These are phyloP conservation scores for Fraxinus albicans DNA, from an alignment of 305 asterid species.

Conservation along the genomic window DNA sequence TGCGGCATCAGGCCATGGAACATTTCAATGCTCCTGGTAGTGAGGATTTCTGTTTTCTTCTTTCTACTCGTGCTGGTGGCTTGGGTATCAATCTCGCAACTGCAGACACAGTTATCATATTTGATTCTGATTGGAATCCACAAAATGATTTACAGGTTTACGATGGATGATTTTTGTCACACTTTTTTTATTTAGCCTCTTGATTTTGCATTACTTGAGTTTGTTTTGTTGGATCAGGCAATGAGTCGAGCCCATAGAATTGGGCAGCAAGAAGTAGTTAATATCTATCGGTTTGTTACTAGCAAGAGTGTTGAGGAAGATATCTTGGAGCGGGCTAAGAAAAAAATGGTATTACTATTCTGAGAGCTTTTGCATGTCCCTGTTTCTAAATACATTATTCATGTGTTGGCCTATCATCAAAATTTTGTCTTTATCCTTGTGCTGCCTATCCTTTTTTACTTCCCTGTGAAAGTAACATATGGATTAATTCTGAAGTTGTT, in stretches of 20 bases:
- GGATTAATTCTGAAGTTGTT: neutral
- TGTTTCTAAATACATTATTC: constrained; percentile 8
- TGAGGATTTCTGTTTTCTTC: constrained; percentile 99
- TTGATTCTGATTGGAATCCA: constrained; percentile 99
- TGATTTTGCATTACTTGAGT: constrained; percentile 7
- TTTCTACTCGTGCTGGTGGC: constrained; percentile 99
- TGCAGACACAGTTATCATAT: constrained; percentile 98
- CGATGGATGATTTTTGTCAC: constrained; percentile 15
- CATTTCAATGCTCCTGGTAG: constrained; percentile 99
- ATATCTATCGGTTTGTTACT: constrained; percentile 94
- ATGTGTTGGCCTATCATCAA: constrained; percentile 2
- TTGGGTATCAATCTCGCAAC: constrained; percentile 99
- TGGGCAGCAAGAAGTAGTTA: constrained; percentile 99
- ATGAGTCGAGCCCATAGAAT: constrained; percentile 99
- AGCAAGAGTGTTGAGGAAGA: constrained; percentile 99
- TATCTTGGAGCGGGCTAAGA: constrained; percentile 97
- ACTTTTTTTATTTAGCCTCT: neutral
- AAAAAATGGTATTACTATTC: constrained; percentile 79
- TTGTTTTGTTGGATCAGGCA: constrained; percentile 56
- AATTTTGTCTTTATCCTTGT: neutral
- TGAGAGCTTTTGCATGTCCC: constrained; percentile 12
- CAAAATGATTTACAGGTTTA: constrained; percentile 98
- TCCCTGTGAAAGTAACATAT: constrained; percentile 4
- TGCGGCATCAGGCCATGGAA: constrained; percentile 99
- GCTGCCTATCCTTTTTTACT: constrained; percentile 6